Evolutionary conservation across 2,329 filamentous ascomycete genomes (phyloP).

Genomic region (Cladosporium oxysporum): DNA sequence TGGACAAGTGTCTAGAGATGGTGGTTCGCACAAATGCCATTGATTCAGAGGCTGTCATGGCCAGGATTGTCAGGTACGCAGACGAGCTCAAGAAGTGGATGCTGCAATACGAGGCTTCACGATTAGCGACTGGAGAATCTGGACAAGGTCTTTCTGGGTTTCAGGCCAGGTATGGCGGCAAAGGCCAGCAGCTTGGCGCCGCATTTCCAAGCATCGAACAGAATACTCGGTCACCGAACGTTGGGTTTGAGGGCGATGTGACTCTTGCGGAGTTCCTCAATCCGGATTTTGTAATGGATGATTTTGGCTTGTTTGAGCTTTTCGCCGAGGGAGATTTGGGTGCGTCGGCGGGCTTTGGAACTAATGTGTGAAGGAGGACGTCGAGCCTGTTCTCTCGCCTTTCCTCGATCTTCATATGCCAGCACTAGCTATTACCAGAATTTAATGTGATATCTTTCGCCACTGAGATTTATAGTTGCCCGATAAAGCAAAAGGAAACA

Average conservation of each 20-base stretch:
- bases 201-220: background rate
- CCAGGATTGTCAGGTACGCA: conserved; percentile 1
- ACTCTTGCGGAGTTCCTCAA: conserved; percentile 6
- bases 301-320: conserved; percentile 10
- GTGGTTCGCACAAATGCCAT: background rate
- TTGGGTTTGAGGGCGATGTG: background rate
- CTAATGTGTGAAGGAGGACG: background rate
- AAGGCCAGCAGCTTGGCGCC: background rate
- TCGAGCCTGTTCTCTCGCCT: background rate
- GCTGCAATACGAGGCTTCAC: conserved; percentile 15
- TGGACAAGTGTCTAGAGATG: conserved; percentile 24
- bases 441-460: background rate
- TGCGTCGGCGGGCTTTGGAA: background rate
- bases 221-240: background rate
- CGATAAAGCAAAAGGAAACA: background rate
- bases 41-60: conserved; percentile 4
- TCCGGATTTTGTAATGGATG: conserved; percentile 9
- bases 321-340: background rate
- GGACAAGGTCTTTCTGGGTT: background rate
- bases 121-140: background rate
- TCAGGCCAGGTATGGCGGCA: background rate
- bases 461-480: background rate
- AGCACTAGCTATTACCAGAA: background rate
- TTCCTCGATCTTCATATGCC: background rate
- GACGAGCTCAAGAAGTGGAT: conserved; percentile 14